Conservation (phyloP, 2,329 filamentous ascomycete genomes). For the Macroventuria anomochaeta region DNA sequence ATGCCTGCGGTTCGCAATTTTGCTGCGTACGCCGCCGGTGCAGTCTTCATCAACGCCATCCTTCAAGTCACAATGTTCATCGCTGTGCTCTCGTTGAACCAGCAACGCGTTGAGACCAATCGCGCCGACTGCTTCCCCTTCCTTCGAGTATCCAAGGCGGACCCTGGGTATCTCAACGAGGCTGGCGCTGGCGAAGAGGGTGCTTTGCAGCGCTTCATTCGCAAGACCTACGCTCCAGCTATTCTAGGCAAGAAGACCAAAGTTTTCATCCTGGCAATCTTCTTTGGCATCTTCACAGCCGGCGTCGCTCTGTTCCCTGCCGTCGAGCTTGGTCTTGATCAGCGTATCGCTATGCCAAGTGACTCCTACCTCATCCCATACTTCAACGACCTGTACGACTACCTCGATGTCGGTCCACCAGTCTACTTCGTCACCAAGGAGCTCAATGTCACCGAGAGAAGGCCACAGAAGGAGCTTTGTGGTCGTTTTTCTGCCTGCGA, state of each 20-base stretch:
- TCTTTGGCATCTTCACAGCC: slow-evolving; percentile 86
- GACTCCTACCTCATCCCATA: slow-evolving; percentile 95
- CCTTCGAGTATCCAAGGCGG: slow-evolving; percentile 77
- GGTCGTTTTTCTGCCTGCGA: slow-evolving; percentile 91
- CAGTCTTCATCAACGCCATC: slow-evolving; percentile 96
- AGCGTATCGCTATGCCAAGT: slow-evolving; percentile 90
- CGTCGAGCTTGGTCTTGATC: slow-evolving; percentile 87
- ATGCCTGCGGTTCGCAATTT: slow-evolving; percentile 99
- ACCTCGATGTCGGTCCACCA: slow-evolving; percentile 88
- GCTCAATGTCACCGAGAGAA: slow-evolving; percentile 76
- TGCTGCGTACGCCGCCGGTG: slow-evolving; percentile 92
- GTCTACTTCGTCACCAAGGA: slow-evolving; percentile 93
- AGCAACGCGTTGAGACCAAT: slow-evolving; percentile 84
- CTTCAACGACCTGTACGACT: slow-evolving; percentile 94
- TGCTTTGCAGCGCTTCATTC: slow-evolving; percentile 82
- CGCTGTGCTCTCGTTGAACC: slow-evolving; percentile 88
- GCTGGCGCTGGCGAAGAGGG: slow-evolving; percentile 84
- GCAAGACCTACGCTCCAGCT: slow-evolving; percentile 83
- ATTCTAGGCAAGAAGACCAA: slow-evolving; percentile 84
- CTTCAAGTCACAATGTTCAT: slow-evolving; percentile 97
- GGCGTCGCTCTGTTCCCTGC: slow-evolving; percentile 84
- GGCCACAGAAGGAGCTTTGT: slow-evolving; percentile 84
- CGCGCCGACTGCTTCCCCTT: slow-evolving; percentile 93
- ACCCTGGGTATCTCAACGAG: slow-evolving; percentile 69
- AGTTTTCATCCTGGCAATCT: slow-evolving; percentile 75